These are phyloP conservation scores for Neofusicoccum sp. DNA, from an alignment of 2,329 filamentous ascomycete species.

Conservation along the genomic window DNA sequence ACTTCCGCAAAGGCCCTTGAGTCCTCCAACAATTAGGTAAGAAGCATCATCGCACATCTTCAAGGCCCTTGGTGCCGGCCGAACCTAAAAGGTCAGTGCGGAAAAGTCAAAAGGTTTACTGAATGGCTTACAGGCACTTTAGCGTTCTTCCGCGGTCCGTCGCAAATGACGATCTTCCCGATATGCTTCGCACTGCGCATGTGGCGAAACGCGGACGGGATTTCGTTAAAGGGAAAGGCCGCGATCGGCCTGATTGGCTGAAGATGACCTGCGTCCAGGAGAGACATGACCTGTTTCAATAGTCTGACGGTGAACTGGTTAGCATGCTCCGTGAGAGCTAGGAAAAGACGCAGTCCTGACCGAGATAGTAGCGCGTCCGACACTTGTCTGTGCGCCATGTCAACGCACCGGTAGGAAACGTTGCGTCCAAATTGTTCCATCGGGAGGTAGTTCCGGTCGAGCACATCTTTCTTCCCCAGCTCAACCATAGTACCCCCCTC, in stretches of 20 bases:
- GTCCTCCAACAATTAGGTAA: slow-evolving; percentile 30
- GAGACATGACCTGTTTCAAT: neutral
- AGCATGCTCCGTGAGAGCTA: neutral
- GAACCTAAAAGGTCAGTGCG: neutral
- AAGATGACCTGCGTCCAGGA: slow-evolving; percentile 25
- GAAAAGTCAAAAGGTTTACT: too few relatives aligned
- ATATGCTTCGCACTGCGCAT: slow-evolving; percentile 18
- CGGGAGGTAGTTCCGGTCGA: neutral
- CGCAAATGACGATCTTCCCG: slow-evolving; percentile 23
- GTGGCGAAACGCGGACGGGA: slow-evolving; percentile 21
- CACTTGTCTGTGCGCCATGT: slow-evolving; percentile 12
- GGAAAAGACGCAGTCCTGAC: too few relatives aligned
- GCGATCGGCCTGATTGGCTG: slow-evolving; percentile 25
- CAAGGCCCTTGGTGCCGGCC: neutral
- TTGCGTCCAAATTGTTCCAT: slow-evolving; percentile 26
- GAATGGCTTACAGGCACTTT: slow-evolving; percentile 1
- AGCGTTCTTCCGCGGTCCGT: neutral
- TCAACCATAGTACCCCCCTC: slow-evolving; percentile 34
- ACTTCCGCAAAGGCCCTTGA: slow-evolving; percentile 29
- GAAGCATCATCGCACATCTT: slow-evolving; percentile 22
- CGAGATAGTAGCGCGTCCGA: too few relatives aligned
- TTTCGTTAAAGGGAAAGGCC: slow-evolving; percentile 21
- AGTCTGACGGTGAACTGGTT: neutral
- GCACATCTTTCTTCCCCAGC: slow-evolving; percentile 27
- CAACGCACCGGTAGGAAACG: neutral